Evolutionary conservation across 768 basidiomycete species (phyloP).

Genomic region (Boletus reticulatus): DNA sequence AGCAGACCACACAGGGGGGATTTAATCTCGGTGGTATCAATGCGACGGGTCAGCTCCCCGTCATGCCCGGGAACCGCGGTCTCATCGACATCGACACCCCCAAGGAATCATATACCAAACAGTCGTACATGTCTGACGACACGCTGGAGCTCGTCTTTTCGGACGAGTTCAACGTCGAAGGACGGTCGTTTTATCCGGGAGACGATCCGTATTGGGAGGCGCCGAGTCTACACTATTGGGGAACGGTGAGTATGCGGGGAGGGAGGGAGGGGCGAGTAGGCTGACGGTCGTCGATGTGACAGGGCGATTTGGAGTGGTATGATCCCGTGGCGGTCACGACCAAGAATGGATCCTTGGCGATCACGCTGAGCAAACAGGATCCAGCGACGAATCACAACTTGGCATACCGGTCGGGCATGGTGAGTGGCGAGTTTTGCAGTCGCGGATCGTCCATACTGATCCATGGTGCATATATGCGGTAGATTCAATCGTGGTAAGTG

Average conservation of each 20-base stretch:
- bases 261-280: no score
- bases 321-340: slow-evolving; percentile 55
- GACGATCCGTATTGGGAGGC: slow-evolving; percentile 63
- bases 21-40: slow-evolving; percentile 80
- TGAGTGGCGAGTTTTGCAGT: slow-evolving; percentile 8
- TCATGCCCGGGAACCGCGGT: slow-evolving; percentile 40
- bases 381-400: slow-evolving; percentile 45
- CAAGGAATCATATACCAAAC: slow-evolving; percentile 38
- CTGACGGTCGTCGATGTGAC: slow-evolving; percentile 8
- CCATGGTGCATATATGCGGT: slow-evolving; percentile 10
- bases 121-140: slow-evolving; percentile 36
- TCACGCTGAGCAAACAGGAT: slow-evolving; percentile 46
- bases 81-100: slow-evolving; percentile 60
- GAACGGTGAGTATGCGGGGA: slow-evolving; percentile 37
- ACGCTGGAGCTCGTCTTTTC: slow-evolving; percentile 62
- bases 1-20: slow-evolving; percentile 44
- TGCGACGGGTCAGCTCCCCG: slow-evolving; percentile 61
- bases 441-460: slow-evolving; percentile 23
- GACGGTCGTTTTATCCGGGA: slow-evolving; percentile 67
- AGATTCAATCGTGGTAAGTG: slow-evolving; percentile 32
- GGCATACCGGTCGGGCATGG: slow-evolving; percentile 43
- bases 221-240: slow-evolving; percentile 67
- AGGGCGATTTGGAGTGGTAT: slow-evolving; percentile 55
- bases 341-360: slow-evolving; percentile 45
- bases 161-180: slow-evolving; percentile 79